Evolutionary conservation across 1,139 yeast species (phyloP).

Genomic region (Zygosaccharomyces pseudobailii): DNA sequence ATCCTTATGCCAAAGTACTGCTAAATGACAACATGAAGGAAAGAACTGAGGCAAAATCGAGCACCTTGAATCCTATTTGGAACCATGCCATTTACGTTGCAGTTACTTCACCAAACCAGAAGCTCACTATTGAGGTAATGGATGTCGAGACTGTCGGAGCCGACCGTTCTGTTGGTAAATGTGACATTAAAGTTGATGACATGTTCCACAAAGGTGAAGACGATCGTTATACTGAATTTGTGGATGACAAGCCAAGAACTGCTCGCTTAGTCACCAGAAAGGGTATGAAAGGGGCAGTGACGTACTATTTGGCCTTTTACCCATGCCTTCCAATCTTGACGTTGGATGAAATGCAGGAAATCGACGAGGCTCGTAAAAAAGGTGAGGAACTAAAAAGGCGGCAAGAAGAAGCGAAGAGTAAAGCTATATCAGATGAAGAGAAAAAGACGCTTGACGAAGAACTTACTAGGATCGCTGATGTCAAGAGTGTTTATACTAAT

Average conservation of each 20-base stretch:
- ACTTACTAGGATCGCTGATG: slow-evolving; percentile 36
- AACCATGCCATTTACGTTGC: slow-evolving; percentile 79
- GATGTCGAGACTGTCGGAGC: slow-evolving; percentile 72
- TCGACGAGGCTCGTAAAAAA: slow-evolving; percentile 41
- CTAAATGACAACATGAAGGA: slow-evolving; percentile 73
- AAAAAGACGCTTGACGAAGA: slow-evolving; percentile 28
- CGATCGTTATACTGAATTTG: slow-evolving; percentile 54
- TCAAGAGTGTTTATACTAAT: slow-evolving; percentile 38
- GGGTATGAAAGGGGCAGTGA: slow-evolving; percentile 76
- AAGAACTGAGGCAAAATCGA: slow-evolving; percentile 67
- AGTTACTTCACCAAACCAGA: slow-evolving; percentile 75
- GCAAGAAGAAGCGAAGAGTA: slow-evolving; percentile 27
- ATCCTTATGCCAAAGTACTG: slow-evolving; percentile 81
- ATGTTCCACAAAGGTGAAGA: slow-evolving; percentile 61
- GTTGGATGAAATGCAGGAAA: slow-evolving; percentile 64
- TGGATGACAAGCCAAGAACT: slow-evolving; percentile 52
- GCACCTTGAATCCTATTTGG: slow-evolving; percentile 78
- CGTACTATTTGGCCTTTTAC: slow-evolving; percentile 71
- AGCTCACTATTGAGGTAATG: slow-evolving; percentile 81
- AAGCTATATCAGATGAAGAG: slow-evolving; percentile 28
- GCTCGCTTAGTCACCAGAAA: slow-evolving; percentile 59
- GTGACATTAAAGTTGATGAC: slow-evolving; percentile 62
- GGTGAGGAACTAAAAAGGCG: slow-evolving; percentile 33
- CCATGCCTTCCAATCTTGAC: slow-evolving; percentile 76
- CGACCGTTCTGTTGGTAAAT: slow-evolving; percentile 84